phyloP scores from a whole-genome alignment of 2,329 filamentous ascomycete species.

The Ophiostoma novo-ulmi region DNA sequence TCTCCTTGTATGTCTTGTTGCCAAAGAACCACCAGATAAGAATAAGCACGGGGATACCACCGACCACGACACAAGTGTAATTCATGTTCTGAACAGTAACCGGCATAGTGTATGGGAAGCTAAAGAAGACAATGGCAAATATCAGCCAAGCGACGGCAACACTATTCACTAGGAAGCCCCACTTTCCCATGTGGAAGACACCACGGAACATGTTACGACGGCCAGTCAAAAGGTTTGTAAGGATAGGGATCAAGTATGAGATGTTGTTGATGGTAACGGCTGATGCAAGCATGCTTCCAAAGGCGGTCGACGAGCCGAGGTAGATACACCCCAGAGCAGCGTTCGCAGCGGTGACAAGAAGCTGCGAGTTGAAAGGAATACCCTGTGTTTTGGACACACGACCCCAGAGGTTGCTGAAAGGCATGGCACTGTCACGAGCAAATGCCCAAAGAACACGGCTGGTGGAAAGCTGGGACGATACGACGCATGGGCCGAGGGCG shows the following conservation, averaged over 20 bases:
- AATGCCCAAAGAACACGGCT: slow-evolving; percentile 15
- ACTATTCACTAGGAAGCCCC: neutral
- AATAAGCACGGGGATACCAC: neutral
- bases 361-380: slow-evolving; percentile 11
- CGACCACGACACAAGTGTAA: slow-evolving; percentile 7
- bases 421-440: slow-evolving; percentile 11
- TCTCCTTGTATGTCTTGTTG: slow-evolving; percentile 8
- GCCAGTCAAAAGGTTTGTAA: slow-evolving; percentile 4
- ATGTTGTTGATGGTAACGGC: slow-evolving; percentile 12
- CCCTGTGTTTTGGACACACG: slow-evolving; percentile 1
- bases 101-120: slow-evolving; percentile 8
- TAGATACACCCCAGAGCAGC: slow-evolving; percentile 4
- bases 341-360: slow-evolving; percentile 7
- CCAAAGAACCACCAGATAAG: slow-evolving; percentile 8
- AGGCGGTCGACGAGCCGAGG: slow-evolving; percentile 7
- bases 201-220: slow-evolving; percentile 11
- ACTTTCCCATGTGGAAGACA: slow-evolving; percentile 11
- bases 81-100: slow-evolving; percentile 12
- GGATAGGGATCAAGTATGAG: slow-evolving; percentile 3
- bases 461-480: slow-evolving; percentile 6
- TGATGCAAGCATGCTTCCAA: slow-evolving; percentile 6
- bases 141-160: slow-evolving; percentile 2
- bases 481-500: neutral
- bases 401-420: slow-evolving; percentile 10
- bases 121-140: slow-evolving; percentile 6